These are phyloP conservation scores for Trypanosoma platydactyli DNA, from an alignment of 208 protist species.

Conservation along the genomic window DNA sequence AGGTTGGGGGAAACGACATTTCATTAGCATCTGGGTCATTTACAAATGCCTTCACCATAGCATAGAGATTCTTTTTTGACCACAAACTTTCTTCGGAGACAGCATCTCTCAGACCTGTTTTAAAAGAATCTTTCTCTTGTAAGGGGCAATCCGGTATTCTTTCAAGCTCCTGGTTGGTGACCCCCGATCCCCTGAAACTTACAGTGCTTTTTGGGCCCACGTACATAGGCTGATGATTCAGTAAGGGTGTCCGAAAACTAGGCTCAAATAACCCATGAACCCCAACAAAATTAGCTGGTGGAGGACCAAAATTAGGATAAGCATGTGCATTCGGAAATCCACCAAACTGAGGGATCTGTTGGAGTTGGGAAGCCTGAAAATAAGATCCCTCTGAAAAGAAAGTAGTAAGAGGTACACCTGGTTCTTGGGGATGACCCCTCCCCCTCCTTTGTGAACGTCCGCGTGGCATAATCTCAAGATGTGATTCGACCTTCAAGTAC, in stretches of 20 bases:
- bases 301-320: neutral
- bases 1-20: conserved; percentile 65
- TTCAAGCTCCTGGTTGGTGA: neutral
- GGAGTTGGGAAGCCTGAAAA: conserved; percentile 19
- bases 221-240: neutral
- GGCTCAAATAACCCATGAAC: neutral
- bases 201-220: neutral
- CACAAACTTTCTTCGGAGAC: conserved; percentile 45
- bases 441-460: conserved; percentile 30
- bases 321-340: neutral
- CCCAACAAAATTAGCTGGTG: neutral
- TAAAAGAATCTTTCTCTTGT: neutral
- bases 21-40: conserved; percentile 50
- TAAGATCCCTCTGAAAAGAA: neutral
- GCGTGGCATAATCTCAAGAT: conserved; percentile 34
- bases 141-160: neutral
- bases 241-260: neutral
- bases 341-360: conserved; percentile 1
- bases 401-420: neutral
- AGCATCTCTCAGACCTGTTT: neutral
- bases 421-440: conserved; percentile 1
- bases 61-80: conserved; percentile 71
- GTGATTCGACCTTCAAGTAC: conserved; percentile 12
- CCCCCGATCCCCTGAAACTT: neutral
- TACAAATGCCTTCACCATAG: conserved; percentile 73